Percentiles rank a stretch among this genome's conserved stretches.
These are phyloP conservation scores for Zymoseptoria tritici DNA, from an alignment of 2,329 filamentous ascomycete genomes.

Conservation along the genomic window DNA sequence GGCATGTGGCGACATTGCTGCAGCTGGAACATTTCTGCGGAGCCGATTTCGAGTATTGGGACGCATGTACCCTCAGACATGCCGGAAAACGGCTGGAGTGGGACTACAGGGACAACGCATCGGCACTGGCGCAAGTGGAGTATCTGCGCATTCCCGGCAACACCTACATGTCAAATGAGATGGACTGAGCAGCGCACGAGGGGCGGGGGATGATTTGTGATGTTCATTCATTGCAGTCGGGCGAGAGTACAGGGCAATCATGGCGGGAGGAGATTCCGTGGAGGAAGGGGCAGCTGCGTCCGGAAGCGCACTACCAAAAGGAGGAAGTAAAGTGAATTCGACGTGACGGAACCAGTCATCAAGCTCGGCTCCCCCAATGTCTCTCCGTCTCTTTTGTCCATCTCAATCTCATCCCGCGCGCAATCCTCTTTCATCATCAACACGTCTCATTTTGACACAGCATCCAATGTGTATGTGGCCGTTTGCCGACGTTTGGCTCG, in stretches of 20 bases:
- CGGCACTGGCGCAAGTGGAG: not conserved
- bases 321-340: not conserved
- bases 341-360: not conserved
- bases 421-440: not conserved
- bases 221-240: too few relatives aligned
- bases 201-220: too few relatives aligned
- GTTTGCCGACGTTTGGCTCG: constrained; percentile 25
- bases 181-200: not conserved
- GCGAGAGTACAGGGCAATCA: too few relatives aligned
- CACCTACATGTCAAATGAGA: not conserved
- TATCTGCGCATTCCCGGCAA: not conserved
- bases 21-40: not conserved
- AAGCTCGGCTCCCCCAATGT: not conserved
- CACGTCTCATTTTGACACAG: not conserved
- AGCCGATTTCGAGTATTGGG: not conserved
- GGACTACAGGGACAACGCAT: not conserved
- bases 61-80: not conserved
- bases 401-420: not conserved
- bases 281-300: too few relatives aligned
- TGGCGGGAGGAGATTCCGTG: too few relatives aligned
- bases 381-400: not conserved
- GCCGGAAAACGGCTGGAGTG: not conserved
- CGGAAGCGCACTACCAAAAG: too few relatives aligned
- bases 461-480: constrained; percentile 22
- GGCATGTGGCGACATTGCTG: not conserved